Evolutionary conservation across 1,284 basidiomycete genomes (phyloP).

Genomic region (Vanrija sp.): DNA sequence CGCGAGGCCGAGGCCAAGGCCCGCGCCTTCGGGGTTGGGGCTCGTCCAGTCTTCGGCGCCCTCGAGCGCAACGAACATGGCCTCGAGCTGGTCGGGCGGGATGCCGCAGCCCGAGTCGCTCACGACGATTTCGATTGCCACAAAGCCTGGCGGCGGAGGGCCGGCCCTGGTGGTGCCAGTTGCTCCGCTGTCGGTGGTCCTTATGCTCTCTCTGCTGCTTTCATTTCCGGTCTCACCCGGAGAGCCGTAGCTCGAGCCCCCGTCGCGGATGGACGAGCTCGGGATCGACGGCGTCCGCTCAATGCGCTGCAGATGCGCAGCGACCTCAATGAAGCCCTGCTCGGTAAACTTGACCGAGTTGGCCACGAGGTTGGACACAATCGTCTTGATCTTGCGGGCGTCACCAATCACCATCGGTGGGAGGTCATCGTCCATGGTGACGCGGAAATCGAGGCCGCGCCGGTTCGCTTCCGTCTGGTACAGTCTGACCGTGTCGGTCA

Average conservation of each 20-base stretch:
- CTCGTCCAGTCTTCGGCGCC: slow-evolving; percentile 64
- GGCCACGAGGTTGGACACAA: slow-evolving; percentile 76
- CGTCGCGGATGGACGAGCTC: neutral
- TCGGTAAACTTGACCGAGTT: slow-evolving; percentile 80
- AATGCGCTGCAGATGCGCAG: slow-evolving; percentile 47
- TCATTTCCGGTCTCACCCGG: no score
- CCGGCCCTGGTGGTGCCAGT: slow-evolving; percentile 3
- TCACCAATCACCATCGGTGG: slow-evolving; percentile 67
- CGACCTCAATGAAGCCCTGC: slow-evolving; percentile 62
- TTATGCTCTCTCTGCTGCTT: no score
- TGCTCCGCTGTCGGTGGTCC: neutral
- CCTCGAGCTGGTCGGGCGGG: slow-evolving; percentile 64
- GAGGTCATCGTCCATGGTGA: slow-evolving; percentile 56
- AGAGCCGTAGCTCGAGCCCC: no score
- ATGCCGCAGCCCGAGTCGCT: slow-evolving; percentile 77
- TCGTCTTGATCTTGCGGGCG: slow-evolving; percentile 68
- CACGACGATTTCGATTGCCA: slow-evolving; percentile 69
- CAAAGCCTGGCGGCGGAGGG: slow-evolving; percentile 19
- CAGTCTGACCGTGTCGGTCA: slow-evolving; percentile 62
- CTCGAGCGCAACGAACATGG: slow-evolving; percentile 82
- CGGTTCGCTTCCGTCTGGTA: slow-evolving; percentile 66
- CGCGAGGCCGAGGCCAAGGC: slow-evolving; percentile 65
- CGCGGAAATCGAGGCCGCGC: slow-evolving; percentile 61
- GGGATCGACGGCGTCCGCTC: neutral
- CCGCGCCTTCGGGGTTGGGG: slow-evolving; percentile 12